These are phyloP conservation scores for Chlorella sp. DNA, from an alignment of 139 green algal genomes.

Conservation along the genomic window DNA sequence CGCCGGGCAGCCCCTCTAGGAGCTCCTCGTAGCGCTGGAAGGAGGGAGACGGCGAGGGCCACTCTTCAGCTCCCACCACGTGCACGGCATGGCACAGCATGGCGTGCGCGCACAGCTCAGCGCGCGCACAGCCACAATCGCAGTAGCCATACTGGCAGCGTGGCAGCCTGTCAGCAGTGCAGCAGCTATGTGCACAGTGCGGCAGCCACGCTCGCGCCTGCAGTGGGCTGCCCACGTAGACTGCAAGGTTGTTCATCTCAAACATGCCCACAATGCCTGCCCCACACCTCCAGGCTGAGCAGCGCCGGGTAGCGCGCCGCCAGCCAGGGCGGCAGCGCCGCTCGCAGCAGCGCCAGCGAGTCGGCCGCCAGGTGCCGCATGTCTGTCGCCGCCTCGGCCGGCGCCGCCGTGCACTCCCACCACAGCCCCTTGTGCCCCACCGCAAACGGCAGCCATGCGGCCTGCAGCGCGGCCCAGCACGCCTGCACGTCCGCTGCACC, in stretches of 20 bases:
- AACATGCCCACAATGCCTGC: constrained; percentile 88
- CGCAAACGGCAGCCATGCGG: constrained; percentile 76
- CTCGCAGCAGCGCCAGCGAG: constrained; percentile 74
- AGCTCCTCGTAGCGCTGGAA: too few species aligned
- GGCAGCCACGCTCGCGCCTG: too few species aligned
- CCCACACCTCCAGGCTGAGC: constrained; percentile 77
- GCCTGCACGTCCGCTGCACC: background rate
- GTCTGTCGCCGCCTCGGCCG: constrained; percentile 68
- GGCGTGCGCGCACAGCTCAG: too few species aligned
- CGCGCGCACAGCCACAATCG: too few species aligned
- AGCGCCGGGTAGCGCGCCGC: constrained; percentile 52
- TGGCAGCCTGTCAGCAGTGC: too few species aligned
- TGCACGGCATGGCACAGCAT: too few species aligned
- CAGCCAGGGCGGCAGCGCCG: constrained; percentile 37
- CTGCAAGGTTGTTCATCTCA: constrained; percentile 94
- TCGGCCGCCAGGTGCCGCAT: constrained; percentile 68
- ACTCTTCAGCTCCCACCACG: too few species aligned
- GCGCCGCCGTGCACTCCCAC: constrained; percentile 84
- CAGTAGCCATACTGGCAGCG: too few species aligned
- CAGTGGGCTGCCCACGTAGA: constrained; percentile 42
- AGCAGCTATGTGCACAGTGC: too few species aligned
- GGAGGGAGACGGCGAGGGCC: too few species aligned
- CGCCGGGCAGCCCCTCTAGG: too few species aligned
- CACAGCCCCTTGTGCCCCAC: constrained; percentile 80
- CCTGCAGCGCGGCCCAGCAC: constrained; percentile 45